Evolutionary conservation across 1,284 basidiomycete species (phyloP).

Genomic region (Tremellales sp.): DNA sequence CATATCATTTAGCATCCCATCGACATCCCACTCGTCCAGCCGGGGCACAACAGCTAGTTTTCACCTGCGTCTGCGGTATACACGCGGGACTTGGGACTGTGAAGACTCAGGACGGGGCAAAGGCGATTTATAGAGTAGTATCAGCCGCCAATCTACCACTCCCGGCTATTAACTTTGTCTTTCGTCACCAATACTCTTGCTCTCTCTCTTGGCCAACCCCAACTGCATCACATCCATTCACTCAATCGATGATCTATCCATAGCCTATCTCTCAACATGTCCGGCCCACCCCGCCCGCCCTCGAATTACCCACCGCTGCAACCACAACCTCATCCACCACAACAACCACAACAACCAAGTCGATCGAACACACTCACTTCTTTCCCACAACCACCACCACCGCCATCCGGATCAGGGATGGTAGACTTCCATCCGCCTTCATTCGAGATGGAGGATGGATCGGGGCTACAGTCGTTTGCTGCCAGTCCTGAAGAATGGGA

Average conservation of each 20-base stretch:
- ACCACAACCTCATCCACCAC: neutral
- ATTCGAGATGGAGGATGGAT: neutral
- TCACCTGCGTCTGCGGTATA: no score
- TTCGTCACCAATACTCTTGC: neutral
- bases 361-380: no score
- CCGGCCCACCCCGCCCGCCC: neutral
- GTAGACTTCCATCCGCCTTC: no score
- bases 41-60: no score
- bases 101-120: no score
- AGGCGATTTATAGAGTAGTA: no score
- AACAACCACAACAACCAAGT: neutral
- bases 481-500: constrained; percentile 2
- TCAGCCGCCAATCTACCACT: no score
- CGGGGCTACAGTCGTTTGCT: neutral
- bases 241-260: neutral
- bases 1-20: no score
- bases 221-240: neutral
- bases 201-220: neutral
- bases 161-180: neutral
- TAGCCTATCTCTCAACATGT: neutral
- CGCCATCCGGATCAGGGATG: no score
- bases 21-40: no score
- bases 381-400: no score
- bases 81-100: no score
- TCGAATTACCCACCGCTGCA: neutral